Percentiles rank a stretch among this genome's conserved stretches.
Evolutionary conservation across 1,284 basidiomycete genomes (phyloP).

Genomic region (Laetiporus sulphureus): DNA sequence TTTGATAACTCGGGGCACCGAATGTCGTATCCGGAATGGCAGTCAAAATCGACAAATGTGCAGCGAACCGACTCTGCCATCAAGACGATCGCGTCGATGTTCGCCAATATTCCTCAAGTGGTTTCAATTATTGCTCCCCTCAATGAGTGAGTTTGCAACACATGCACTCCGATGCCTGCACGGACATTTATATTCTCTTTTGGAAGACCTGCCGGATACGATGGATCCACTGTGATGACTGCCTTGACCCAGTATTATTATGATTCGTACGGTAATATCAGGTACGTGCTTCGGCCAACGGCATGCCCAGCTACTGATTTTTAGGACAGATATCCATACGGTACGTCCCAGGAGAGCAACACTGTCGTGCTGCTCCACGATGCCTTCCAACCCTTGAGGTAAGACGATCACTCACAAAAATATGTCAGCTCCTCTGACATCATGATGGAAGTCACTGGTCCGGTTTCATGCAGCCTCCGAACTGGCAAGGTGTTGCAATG

Average conservation of each 20-base stretch:
- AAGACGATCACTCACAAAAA: too few species aligned
- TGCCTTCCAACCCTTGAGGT: constrained; percentile 69
- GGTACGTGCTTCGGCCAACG: constrained; percentile 34
- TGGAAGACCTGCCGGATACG: constrained; percentile 72
- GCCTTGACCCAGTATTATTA: constrained; percentile 67
- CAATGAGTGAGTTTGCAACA: constrained; percentile 58
- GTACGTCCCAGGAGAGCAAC: constrained; percentile 50
- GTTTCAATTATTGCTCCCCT: constrained; percentile 72
- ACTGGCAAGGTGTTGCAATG: constrained; percentile 67
- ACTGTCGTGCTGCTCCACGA: constrained; percentile 75
- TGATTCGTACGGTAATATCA: constrained; percentile 70
- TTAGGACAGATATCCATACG: constrained; percentile 49
- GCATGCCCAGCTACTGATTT: constrained; percentile 3
- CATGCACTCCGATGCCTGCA: not conserved
- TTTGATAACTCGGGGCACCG: constrained; percentile 85
- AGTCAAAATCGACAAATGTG: constrained; percentile 58
- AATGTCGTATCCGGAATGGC: constrained; percentile 62
- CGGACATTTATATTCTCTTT: constrained; percentile 2
- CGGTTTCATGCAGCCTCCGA: constrained; percentile 55
- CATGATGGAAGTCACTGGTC: constrained; percentile 56
- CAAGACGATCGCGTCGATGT: constrained; percentile 54
- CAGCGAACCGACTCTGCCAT: constrained; percentile 68
- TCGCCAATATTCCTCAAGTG: constrained; percentile 44
- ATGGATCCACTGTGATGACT: constrained; percentile 45
- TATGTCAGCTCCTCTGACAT: too few species aligned